Base-by-base conservation (phyloP, 441 rosid species). In the Corymbia citriodora region DNA sequence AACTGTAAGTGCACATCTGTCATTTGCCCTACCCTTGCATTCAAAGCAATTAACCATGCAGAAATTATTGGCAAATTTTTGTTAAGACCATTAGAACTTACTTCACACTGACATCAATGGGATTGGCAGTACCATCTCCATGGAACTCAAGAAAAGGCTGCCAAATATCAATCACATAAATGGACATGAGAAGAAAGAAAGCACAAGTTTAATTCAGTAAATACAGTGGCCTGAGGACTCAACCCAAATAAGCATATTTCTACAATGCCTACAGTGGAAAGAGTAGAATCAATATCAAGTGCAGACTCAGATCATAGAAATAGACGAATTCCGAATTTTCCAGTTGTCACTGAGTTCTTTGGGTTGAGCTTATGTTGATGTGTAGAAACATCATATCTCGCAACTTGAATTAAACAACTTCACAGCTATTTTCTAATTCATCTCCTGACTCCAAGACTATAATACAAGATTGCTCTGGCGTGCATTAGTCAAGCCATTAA, bases 61-160 rank as follows among this genome's bases (percentile, higher is more conserved):
- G 52, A 79, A 79, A 79, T 48, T 45, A 79, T 23, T 1, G 18
- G 52, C 52, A 45, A 12, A 45, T 12, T 12, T 79, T 45, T 79
- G 52, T 79, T 79, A 79, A 87, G 29, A 72, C 82, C 50, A 55
- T 52, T 19, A 81, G 70, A 94, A 93, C 99, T 97, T 93, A 98
- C 99, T 96, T 95, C 52, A 95, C 92, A 90, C 88, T 90, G 90
- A 93, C 97, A 90, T 93, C 93, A 87, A 98, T 93, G 11, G 92
- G 90, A 79, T 49, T 45, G 90, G 45, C 1, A 72, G 92, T 89
- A 88, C 92, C 88, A 70, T 92, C 94, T 85, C 92, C 95, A 36
- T 53, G 89, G 90, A 93, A 95, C 91, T 91, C 94, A 55, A 98
- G 96, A 90, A 90, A 88, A 87, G 96, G 94, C 96, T 95, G 96